Percentiles rank a stretch among this genome's conserved stretches.
Conservation (phyloP, 179 eudicot genomes). For the Nepenthes alata region DNA sequence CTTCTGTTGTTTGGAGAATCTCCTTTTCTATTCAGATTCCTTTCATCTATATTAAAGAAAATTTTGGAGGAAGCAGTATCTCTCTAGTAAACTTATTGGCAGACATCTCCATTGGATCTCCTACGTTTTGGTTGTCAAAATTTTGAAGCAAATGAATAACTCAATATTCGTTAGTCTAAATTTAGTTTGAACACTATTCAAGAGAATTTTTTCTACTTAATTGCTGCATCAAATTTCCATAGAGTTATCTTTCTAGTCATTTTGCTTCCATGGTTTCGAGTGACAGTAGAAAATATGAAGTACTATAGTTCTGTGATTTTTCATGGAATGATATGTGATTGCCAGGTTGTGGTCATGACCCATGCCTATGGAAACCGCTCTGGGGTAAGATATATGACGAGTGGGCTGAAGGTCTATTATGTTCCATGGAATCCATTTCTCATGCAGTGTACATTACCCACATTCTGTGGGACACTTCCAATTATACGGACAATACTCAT, state of each 20-base stretch:
- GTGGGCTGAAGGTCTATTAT: conserved; percentile 82
- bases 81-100: no score
- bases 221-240: background rate
- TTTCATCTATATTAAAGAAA: no score
- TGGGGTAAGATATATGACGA: conserved; percentile 83
- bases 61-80: no score
- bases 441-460: conserved; percentile 88
- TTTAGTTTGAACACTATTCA: no score
- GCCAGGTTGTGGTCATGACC: conserved; percentile 89
- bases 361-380: conserved; percentile 84
- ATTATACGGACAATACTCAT: conserved; percentile 71
- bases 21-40: background rate
- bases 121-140: no score
- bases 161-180: no score
- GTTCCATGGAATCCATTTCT: conserved; percentile 90
- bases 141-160: no score
- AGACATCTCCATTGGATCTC: no score
- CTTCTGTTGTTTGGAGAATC: background rate
- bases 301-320: background rate
- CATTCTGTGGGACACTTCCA: conserved; percentile 87
- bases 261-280: background rate
- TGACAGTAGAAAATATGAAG: no score
- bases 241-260: background rate
- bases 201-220: background rate
- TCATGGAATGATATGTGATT: background rate